Percentiles rank a stretch among this genome's conserved stretches.
Conservation (phyloP, 2,329 filamentous ascomycete species). For the Diplodia intermedia region DNA sequence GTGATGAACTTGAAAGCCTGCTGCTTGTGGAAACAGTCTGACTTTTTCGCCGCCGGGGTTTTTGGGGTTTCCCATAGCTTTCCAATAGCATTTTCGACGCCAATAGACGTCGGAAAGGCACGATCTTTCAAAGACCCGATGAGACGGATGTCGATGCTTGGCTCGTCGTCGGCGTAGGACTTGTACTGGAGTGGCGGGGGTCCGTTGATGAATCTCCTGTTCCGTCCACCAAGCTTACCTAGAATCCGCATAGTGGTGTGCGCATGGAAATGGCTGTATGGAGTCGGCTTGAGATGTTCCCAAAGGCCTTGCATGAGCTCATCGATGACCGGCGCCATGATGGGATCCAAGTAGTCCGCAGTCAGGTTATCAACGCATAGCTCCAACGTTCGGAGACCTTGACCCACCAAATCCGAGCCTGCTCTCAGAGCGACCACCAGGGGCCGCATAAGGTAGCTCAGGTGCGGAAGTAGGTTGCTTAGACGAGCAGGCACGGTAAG, state of each 20-base stretch:
- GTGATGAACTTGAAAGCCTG: constrained; percentile 89
- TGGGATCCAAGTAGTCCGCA: constrained; percentile 95
- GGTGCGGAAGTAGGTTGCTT: constrained; percentile 91
- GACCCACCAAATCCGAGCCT: constrained; percentile 90
- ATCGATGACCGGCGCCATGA: constrained; percentile 98
- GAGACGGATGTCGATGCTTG: constrained; percentile 86
- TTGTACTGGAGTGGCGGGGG: constrained; percentile 84
- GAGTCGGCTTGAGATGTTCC: constrained; percentile 90
- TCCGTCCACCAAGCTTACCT: constrained; percentile 93
- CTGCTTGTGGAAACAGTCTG: constrained; percentile 88
- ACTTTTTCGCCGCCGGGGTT: constrained; percentile 64
- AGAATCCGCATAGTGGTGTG: constrained; percentile 98
- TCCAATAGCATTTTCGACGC: constrained; percentile 85
- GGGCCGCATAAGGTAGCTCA: constrained; percentile 96
- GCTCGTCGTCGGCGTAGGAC: constrained; percentile 82
- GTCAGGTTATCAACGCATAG: constrained; percentile 98
- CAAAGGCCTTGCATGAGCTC: constrained; percentile 98
- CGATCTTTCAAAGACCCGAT: constrained; percentile 89
- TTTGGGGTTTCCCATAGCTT: constrained; percentile 85
- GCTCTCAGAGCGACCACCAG: constrained; percentile 93
- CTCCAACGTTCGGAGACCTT: constrained; percentile 90
- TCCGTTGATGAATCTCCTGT: constrained; percentile 92
- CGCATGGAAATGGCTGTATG: constrained; percentile 96
- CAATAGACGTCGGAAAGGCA: constrained; percentile 84
- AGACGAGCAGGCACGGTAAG: constrained; percentile 93